A percentile compares a stretch with the other conserved stretches of the same genome.
Conservation (phyloP, 495 filamentous ascomycete species). For the Penicillium nucicola region DNA sequence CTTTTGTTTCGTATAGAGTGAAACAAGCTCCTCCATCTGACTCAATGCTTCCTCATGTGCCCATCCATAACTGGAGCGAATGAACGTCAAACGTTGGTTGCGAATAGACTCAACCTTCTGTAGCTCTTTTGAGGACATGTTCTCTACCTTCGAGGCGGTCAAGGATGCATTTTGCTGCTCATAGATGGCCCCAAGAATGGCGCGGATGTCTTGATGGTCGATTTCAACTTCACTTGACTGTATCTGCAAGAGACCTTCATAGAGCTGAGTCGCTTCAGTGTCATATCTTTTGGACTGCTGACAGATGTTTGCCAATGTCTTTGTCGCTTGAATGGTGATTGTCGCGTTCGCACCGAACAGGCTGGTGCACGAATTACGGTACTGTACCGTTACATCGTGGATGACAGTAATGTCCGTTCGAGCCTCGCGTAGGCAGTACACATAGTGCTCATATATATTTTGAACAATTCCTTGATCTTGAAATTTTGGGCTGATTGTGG, state of each 20-base stretch:
- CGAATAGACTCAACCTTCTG: slow-evolving; percentile 11
- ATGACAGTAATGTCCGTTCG: slow-evolving; percentile 13
- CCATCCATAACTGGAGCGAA: slow-evolving; percentile 20
- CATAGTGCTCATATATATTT: slow-evolving; percentile 18
- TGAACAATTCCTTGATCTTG: slow-evolving; percentile 18
- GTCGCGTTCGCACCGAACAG: slow-evolving; percentile 17
- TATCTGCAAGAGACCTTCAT: slow-evolving; percentile 15
- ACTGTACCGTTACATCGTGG: slow-evolving; percentile 23
- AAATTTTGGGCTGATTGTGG: slow-evolving; percentile 15
- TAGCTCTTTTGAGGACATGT: slow-evolving; percentile 11
- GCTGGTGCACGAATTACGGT: slow-evolving; percentile 15
- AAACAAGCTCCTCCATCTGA: slow-evolving; percentile 21
- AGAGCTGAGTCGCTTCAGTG: slow-evolving; percentile 17
- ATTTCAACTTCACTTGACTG: slow-evolving; percentile 16
- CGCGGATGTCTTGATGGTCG: slow-evolving; percentile 20
- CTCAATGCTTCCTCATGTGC: slow-evolving; percentile 21
- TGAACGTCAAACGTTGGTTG: slow-evolving; percentile 11
- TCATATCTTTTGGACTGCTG: slow-evolving; percentile 20
- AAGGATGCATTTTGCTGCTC: slow-evolving; percentile 18
- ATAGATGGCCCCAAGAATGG: slow-evolving; percentile 18
- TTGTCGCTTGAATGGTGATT: slow-evolving; percentile 20
- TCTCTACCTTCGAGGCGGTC: not conserved
- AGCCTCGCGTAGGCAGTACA: slow-evolving; percentile 16
- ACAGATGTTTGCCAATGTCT: slow-evolving; percentile 21
- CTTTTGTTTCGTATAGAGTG: slow-evolving; percentile 13